Base-by-base conservation (phyloP, 176 grass and related monocot species). In the Alopecurus myosuroides region DNA sequence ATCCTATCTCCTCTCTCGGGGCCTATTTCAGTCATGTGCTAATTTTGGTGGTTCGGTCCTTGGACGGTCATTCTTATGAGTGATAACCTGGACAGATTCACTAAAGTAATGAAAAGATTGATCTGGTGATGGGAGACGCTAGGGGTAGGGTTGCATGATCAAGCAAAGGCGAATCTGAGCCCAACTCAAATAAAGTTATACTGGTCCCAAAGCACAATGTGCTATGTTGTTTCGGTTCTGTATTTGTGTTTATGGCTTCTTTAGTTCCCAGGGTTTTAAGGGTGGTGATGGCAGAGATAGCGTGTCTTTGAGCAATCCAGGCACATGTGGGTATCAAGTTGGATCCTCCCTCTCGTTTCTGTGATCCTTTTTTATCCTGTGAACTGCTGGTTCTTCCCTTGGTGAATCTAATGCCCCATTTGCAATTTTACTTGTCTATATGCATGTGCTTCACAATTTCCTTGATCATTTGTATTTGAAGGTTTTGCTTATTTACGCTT, bases 51-150 rank as follows among this genome's bases (percentile, higher is more conserved):
- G 28, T 0, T 74, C 22, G 85, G 36, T 57, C 48, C 81, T 80
- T 60, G 85, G 89, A 87, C 40, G 85, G 70, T 89, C 85, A 56
- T 60, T 26, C 4, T 49, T 73, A 78, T 8, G 25, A 61, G 44
- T 75, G 76, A 80, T 77, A 91, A 87, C 60, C 77, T 56, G 80
- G 41, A 23, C 13, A 84, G 40, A 51, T 75, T 23, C 33, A 80
- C 29, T 20, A 34, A 36, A 48, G 22, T 44, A 11, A 78, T 28
- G 49, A 46, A 45, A 11, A 33, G 36, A 22, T 75, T 85, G 4
- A 46, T 73, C 15, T 29, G 76, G 64, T 49, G 23, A 77, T 67
- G 61, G 74, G 49, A 81, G 81, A 76, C 17, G n/a, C 5, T 48
- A 70, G 67, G 6, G 81, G 37, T 56, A 42, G 14, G 19, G 39